Evolutionary conservation across 129 eudicot species (phyloP), one percentile per base, ranked within the genome.

Genomic region (Mikania micrantha): DNA sequence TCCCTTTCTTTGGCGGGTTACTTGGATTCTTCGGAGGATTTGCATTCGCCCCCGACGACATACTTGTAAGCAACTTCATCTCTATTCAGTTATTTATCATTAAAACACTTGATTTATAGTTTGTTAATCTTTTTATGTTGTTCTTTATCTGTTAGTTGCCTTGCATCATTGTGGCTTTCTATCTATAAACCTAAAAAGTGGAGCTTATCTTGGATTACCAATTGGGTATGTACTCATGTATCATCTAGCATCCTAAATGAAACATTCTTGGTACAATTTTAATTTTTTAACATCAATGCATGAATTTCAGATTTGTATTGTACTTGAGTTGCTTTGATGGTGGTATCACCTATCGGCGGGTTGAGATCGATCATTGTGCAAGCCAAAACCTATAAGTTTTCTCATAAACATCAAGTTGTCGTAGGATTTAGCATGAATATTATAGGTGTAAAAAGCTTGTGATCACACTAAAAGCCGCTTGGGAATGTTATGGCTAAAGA

Each of bases 151-250:
- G 61, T 58, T 82, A 91, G 97, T 88, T 91, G 27, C 97, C 97
- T 35, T 91, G 97, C 69, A 77, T 91, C 36, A 91, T n/a, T 91
- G 82, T 91, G 97, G 97, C 97, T 87, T 34, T 70, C 84, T 39
- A 79, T 91, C 71, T 73, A 73, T 44, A 87, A 91, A 64, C 97
- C 97, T 2, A 87, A 44, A 80, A 91, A 12, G 38, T 91, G 71
- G 78, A 68, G 90, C 68, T 54, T 83, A 41, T 91, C 95, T 47
- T 91, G 97, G 97, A 61, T 74, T 2, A 50, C 83, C 9, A 91
- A 91, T 69, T 91, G 97, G 97, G 95, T 87, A 76, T 13, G 92
- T 71, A 35, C 32, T 29, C 19, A 16, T 31, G 9, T 42, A 32
- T 32, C 17, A 21, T 65, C 31, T 45, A 73, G 11, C n/a, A 36